Evolutionary conservation across 2,329 filamentous ascomycete species (phyloP).

Genomic region (Cladosporium austrohemisphaericum): DNA sequence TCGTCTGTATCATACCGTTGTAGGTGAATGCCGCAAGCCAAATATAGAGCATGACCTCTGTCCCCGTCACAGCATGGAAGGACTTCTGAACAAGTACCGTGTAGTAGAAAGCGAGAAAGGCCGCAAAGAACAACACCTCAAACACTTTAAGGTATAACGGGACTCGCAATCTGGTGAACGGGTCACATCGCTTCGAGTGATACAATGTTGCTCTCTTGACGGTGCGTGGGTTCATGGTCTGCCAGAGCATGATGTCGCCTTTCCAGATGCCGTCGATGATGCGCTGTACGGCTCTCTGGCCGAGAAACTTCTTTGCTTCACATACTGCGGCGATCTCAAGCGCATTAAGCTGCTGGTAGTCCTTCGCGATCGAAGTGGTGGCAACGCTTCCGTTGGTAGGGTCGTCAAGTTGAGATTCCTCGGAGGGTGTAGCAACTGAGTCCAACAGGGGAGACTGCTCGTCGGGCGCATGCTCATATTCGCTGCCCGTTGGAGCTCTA

Average conservation of each 20-base stretch:
- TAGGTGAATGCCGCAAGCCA: conserved; percentile 87
- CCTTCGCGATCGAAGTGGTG: conserved; percentile 19
- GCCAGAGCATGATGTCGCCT: conserved; percentile 85
- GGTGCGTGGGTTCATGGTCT: conserved; percentile 67
- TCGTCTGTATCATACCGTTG: conserved; percentile 54
- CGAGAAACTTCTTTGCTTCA: conserved; percentile 78
- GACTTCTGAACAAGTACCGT: conserved; percentile 75
- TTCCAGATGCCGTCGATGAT: conserved; percentile 83
- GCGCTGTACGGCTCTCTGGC: conserved; percentile 74
- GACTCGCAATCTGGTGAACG: conserved; percentile 71
- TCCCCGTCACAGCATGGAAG: conserved; percentile 59
- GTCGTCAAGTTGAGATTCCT: not conserved
- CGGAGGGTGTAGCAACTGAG: not conserved
- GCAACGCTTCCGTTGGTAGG: conserved; percentile 16
- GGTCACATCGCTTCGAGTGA: conserved; percentile 62
- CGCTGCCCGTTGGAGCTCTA: conserved; percentile 16
- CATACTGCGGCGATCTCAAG: conserved; percentile 81
- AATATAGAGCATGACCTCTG: conserved; percentile 72
- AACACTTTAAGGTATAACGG: conserved; percentile 82
- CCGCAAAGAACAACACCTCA: conserved; percentile 75
- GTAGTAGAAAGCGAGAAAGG: conserved; percentile 78
- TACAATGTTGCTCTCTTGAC: conserved; percentile 75
- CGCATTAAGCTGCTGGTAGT: conserved; percentile 75
- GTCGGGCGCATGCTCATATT: conserved; percentile 1
- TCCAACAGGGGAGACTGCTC: conserved; percentile 22